Percentiles rank a stretch among this genome's conserved stretches.
Evolutionary conservation across 257 asterid genomes (phyloP).

Genomic region (Voacanga thouarsii): DNA sequence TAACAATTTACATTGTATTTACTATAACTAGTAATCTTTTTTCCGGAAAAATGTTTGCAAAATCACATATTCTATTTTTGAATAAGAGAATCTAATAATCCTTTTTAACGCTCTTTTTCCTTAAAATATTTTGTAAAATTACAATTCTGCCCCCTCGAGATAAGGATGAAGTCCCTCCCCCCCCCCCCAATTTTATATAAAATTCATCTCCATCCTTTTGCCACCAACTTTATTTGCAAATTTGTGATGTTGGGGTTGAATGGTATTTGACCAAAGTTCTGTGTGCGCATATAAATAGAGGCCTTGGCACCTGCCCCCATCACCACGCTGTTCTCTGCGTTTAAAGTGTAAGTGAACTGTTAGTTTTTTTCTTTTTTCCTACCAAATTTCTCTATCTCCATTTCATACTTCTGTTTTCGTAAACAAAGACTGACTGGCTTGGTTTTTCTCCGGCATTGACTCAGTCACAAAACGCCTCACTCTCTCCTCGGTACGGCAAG

Average conservation of each 20-base stretch:
- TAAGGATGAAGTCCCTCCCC: too few relatives aligned
- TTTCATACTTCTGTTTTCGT: conserved; percentile 29
- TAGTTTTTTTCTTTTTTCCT: conserved; percentile 11
- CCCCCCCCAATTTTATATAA: too few relatives aligned
- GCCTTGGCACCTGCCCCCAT: neutral
- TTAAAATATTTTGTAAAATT: too few relatives aligned
- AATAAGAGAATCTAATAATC: too few relatives aligned
- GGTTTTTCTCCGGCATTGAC: conserved; percentile 63
- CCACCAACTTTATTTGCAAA: neutral
- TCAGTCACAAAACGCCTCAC: conserved; percentile 23
- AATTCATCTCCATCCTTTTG: too few relatives aligned
- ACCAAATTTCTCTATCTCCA: conserved; percentile 19
- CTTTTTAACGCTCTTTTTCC: too few relatives aligned
- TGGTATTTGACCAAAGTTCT: neutral
- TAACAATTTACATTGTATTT: too few relatives aligned
- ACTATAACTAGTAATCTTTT: too few relatives aligned
- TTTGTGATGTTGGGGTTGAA: neutral
- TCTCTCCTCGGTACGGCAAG: conserved; percentile 43
- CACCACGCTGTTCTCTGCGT: neutral
- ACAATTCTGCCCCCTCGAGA: too few relatives aligned
- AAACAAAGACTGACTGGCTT: conserved; percentile 33
- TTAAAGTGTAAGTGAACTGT: neutral
- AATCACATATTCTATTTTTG: too few relatives aligned
- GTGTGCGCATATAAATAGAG: neutral
- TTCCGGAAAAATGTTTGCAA: too few relatives aligned